Evolutionary conservation across 2,329 filamentous ascomycete genomes (phyloP), one percentile per base, ranked within the genome.

Genomic region (Eutypella sp.): DNA sequence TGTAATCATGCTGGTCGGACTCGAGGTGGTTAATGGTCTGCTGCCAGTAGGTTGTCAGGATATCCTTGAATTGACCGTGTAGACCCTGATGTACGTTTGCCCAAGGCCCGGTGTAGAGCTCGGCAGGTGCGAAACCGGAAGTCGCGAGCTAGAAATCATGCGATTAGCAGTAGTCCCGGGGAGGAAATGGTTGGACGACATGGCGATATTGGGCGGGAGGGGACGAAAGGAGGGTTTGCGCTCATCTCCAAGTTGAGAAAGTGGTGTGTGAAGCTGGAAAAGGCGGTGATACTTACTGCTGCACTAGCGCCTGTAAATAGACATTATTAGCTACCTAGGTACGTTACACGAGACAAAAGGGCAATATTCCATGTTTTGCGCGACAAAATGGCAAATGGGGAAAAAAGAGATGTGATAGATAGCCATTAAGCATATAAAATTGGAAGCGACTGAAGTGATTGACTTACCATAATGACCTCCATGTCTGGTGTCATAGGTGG

Each of bases 41-140:
- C 68, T 99, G 93, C 93, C 93, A 99, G 72, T 99, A 99, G 5
- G 92, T 96, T 37, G 95, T 96, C 58, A 99, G 76, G 61, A 97
- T 96, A 66, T 99, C 93, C 66, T 95, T 92, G 68, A 96, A 96
- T 51, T 87, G 86, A 51, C 90, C 91, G 47, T 85, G 87, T 40
- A 99, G 78, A 41, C 93, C 93, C 78, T 99, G 93, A 63, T 95
- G 95, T 54, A 97, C 92, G 72, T 99, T 99, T 58, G 89, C 87
- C 91, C 92, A 97, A 51, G 89, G 85, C 15, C 91, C 91, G 1
- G 89, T 92, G 69, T 96, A 97, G 47, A 96, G 81, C 67, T 96
- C 91, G 39, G 89, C 85, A n/a, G 91, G 90, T 40, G 89, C 89
- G 67, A 89, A 93, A 47, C 90, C 90, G 70, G 89, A 85, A 38